Evolutionary conservation across 2,329 filamentous ascomycete species (phyloP).

Genomic region (Parascedosporium putredinis): DNA sequence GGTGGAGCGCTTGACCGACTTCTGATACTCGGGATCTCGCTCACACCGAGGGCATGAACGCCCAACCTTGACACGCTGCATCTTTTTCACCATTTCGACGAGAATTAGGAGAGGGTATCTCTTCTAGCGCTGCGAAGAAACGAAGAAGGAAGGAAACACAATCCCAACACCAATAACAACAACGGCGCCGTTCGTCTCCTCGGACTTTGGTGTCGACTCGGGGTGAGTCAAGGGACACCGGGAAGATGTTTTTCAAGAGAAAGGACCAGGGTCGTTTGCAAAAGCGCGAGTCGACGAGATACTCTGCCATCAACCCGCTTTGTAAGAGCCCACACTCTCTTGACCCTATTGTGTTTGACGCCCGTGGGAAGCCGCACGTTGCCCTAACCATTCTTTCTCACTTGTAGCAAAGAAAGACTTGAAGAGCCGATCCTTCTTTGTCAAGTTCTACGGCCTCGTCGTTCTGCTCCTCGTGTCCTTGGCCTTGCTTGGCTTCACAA

Average conservation of each 20-base stretch:
- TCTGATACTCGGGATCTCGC: no score
- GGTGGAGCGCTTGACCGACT: no score
- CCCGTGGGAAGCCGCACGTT: not conserved
- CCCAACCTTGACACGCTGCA: no score
- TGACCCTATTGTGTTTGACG: not conserved
- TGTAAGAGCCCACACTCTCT: not conserved
- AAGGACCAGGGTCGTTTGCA: not conserved
- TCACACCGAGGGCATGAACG: no score
- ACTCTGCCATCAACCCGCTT: not conserved
- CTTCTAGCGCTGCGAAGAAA: no score
- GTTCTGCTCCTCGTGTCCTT: slow-evolving; percentile 9
- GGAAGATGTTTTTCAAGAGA: not conserved
- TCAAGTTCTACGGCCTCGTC: slow-evolving; percentile 8
- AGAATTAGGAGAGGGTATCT: no score
- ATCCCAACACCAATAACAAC: no score
- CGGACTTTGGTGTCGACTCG: not conserved
- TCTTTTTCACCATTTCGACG: no score
- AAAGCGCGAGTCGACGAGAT: not conserved
- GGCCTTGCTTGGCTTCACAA: slow-evolving; percentile 8
- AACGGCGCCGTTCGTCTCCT: no score
- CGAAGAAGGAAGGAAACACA: no score
- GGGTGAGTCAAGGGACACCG: not conserved
- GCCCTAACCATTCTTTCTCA: not conserved
- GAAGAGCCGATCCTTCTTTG: slow-evolving; percentile 7
- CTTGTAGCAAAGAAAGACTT: not conserved